Evolutionary conservation across 768 basidiomycete species (phyloP), one percentile per base, ranked within the genome.

Genomic region (Podaxis sp.): DNA sequence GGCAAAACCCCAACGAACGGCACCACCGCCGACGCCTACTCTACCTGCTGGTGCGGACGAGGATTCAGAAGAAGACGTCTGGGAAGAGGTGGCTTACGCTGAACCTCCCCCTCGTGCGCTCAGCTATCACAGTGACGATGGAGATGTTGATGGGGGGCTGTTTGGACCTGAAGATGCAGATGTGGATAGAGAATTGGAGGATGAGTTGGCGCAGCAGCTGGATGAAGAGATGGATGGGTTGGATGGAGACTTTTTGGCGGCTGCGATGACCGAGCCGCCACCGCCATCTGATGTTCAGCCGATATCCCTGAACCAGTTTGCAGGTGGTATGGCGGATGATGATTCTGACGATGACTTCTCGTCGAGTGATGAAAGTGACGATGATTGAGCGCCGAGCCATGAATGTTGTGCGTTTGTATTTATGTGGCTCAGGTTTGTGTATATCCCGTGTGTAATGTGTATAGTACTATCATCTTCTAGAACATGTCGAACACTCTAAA

Each of bases 31-130:
- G 20, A 40, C 48, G 33, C 53, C 62, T 22, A 20, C 58, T 33
- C 6, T 50, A 33, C 30, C 49, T 56, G 48, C 46, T 13, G 63
- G 11, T 15, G 58, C 41, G 20, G 55, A 28, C 22, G 64, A 63
- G 38, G 64, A 65, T 10, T 67, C 66, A 7, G 66, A 67, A 30
- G 64, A 64, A 17, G 66, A 62, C 26, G 62, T 63, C 1, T 67
- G 66, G 66, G 64, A 65, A 20, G 64, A 67, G 54, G 62, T 67
- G 7, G 24, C 60, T 4, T 55, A 56, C n/a, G 58, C 50, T 30
- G 48, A 59, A 22, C 53, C 33, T 24, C 28, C 50, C 24, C 37
- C 54, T 37, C 61, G 54, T 24, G 61, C 53, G 13, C 28, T 56
- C 15, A 62, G 61, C 24, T 62, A 56, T 49, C 61, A 62, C 33